Evolutionary conservation across 768 basidiomycete genomes (phyloP), one percentile per base, ranked within the genome.

Genomic region (Russula dissimulans): DNA sequence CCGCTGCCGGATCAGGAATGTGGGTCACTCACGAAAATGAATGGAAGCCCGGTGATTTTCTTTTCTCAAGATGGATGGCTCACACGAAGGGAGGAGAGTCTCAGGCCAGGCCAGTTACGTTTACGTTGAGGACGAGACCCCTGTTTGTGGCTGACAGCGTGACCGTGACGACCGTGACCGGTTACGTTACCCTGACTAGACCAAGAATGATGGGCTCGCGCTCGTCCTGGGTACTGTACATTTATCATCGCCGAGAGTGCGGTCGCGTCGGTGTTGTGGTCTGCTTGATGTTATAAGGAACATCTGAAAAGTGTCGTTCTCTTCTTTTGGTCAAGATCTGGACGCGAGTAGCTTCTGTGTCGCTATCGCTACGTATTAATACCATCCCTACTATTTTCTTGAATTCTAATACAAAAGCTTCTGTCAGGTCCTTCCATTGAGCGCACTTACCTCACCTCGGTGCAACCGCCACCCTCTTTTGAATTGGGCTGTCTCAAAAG

Each of bases 331-430:
- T 15, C 10, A 17, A 10, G 43, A 41, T 48, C 38, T 31, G 29
- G 39, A 31, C 22, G 43, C 4, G 46, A 15, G 14, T 26, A 29
- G 17, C 17, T 17, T 5, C 38, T 29, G 10, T 26, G 46, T 58
- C 57, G 50, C 57, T 52, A 52, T 52, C 49, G 17, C 49, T 58
- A 58, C 56, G 56, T 41, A 48, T 42, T 9, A 31, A 45, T 45
- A 29, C 43, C n/a, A 45, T 58, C 49, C 29, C 22, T 36, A 48
- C 46, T 29, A 45, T 52, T 26, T 26, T 26, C 32, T 53, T 39
- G 17, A 47, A 32, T 22, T 9, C 31, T 39, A 42, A 31, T 14
- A 31, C 34, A 54, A 54, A 42, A 36, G 17, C 46, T 54, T 48
- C 47, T 31, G 52, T 48, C 45, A 57, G 11, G 22, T 15, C 4